These are phyloP conservation scores for Paraconiothyrium brasiliense DNA, from an alignment of 2,329 filamentous ascomycete species.

Conservation along the genomic window DNA sequence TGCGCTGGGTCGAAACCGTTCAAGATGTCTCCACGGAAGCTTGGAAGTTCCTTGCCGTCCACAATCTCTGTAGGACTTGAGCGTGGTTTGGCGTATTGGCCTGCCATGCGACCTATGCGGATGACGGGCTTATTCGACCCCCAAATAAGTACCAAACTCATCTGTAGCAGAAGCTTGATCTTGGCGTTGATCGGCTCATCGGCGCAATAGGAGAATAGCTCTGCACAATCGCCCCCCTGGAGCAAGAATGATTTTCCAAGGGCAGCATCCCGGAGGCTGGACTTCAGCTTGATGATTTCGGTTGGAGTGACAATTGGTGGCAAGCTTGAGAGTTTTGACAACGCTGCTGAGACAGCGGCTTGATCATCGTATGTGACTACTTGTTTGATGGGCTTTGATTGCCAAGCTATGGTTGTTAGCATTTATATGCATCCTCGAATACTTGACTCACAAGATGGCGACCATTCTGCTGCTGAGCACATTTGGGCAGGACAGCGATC, in stretches of 20 bases:
- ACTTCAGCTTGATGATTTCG: constrained; percentile 82
- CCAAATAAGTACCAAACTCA: constrained; percentile 96
- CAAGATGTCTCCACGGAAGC: constrained; percentile 93
- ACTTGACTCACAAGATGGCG: constrained; percentile 17
- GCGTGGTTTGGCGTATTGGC: constrained; percentile 95
- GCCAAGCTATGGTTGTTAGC: constrained; percentile 67
- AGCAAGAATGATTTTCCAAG: constrained; percentile 91
- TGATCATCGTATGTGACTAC: constrained; percentile 74
- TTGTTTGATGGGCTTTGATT: constrained; percentile 81
- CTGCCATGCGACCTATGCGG: constrained; percentile 93
- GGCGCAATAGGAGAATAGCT: constrained; percentile 96
- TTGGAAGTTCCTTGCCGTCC: constrained; percentile 81
- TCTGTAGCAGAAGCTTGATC: constrained; percentile 95
- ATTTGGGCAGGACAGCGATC: not conserved
- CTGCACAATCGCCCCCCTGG: constrained; percentile 96
- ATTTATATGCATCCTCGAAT: not conserved
- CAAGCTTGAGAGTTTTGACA: constrained; percentile 71
- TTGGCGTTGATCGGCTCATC: constrained; percentile 91
- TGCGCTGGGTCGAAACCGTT: constrained; percentile 86
- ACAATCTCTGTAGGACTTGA: constrained; percentile 87
- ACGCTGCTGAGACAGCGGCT: constrained; percentile 66
- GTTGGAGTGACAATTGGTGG: constrained; percentile 82
- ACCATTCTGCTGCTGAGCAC: constrained; percentile 18
- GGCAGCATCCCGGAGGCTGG: constrained; percentile 83
- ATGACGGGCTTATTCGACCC: constrained; percentile 84